These are phyloP conservation scores for Amanita jacksonii DNA, from an alignment of 768 basidiomycete genomes.

Conservation along the genomic window DNA sequence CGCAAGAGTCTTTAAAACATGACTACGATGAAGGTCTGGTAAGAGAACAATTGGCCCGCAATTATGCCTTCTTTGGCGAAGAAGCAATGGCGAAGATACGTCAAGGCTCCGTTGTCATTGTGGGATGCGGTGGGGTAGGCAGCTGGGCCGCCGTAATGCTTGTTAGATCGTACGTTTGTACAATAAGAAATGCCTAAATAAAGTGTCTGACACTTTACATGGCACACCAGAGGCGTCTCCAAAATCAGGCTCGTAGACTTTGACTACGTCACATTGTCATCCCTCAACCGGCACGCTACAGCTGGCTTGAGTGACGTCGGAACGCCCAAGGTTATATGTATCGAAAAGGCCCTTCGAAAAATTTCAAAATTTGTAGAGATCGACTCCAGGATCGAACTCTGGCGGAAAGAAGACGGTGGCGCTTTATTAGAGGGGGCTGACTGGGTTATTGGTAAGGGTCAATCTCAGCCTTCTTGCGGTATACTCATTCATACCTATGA, in stretches of 20 bases:
- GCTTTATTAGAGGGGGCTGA: constrained; percentile 72
- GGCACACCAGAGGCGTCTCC: constrained; percentile 49
- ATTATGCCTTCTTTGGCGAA: constrained; percentile 92
- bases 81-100: constrained; percentile 79
- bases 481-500: neutral
- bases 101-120: constrained; percentile 66
- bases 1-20: neutral
- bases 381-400: constrained; percentile 76
- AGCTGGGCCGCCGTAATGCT: constrained; percentile 96
- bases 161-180: constrained; percentile 64
- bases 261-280: constrained; percentile 92
- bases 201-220: constrained; percentile 2
- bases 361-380: constrained; percentile 85
- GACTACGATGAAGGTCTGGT: constrained; percentile 75
- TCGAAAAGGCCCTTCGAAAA: constrained; percentile 57
- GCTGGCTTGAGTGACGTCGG: constrained; percentile 88
- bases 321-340: constrained; percentile 78
- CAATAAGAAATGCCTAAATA: neutral
- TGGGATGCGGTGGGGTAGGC: constrained; percentile 96
- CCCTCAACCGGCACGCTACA: constrained; percentile 90
- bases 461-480: constrained; percentile 1
- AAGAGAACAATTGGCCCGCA: constrained; percentile 83
- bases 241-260: constrained; percentile 84
- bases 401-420: constrained; percentile 77
- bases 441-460: constrained; percentile 77